Conservation (phyloP, 306 rosid genomes). For the Pterocarpus macrocarpus region DNA sequence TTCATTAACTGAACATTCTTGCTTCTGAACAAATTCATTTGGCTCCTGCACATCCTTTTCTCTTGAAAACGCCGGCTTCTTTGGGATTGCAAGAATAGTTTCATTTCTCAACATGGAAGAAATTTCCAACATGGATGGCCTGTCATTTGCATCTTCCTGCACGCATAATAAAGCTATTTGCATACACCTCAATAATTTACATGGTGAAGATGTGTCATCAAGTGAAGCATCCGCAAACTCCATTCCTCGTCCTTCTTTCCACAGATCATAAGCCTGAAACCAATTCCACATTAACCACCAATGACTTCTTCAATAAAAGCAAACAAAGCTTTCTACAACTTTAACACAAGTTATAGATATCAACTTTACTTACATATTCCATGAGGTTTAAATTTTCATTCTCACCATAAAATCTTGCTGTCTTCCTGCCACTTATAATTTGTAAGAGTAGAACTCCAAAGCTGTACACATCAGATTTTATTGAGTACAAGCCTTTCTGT, state of each 20-base stretch:
- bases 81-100: neutral
- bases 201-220: constrained; percentile 47
- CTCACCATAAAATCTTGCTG: constrained; percentile 4
- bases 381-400: constrained; percentile 26
- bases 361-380: constrained; percentile 47
- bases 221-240: constrained; percentile 47
- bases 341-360: neutral
- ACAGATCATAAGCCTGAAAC: constrained; percentile 50
- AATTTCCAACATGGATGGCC: constrained; percentile 50
- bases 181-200: constrained; percentile 51
- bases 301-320: neutral
- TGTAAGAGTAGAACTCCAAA: constrained; percentile 56
- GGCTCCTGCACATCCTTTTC: neutral
- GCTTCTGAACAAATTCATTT: neutral
- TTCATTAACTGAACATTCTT: constrained; percentile 1
- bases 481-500: constrained; percentile 39
- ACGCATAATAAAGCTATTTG: constrained; percentile 52
- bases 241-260: constrained; percentile 50
- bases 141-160: constrained; percentile 46
- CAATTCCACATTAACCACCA: neutral
- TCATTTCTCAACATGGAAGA: constrained; percentile 53
- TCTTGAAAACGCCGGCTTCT: constrained; percentile 40
- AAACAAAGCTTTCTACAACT: neutral
- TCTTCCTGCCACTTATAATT: constrained; percentile 51
- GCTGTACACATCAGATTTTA: constrained; percentile 50